Base-by-base conservation (phyloP, 257 asterid species). In the Ilex aquifolium region DNA sequence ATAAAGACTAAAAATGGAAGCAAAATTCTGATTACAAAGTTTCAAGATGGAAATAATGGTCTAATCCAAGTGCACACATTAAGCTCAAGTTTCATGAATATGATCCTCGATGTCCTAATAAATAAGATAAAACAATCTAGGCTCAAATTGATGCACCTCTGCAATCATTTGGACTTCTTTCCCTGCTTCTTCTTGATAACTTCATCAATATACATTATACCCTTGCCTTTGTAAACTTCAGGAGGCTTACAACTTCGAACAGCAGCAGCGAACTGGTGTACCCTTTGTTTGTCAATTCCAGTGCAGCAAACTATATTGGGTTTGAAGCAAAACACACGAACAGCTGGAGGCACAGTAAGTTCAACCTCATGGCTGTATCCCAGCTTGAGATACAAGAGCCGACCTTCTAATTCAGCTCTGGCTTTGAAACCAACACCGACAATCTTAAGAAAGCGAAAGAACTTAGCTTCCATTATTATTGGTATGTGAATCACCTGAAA, bases 361-460 rank as follows among this genome's bases (percentile, higher is more conserved):
- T 87, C 92, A 44, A 84, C 89, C 69, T 87, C 92, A 36, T 87
- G 93, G 69, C 92, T 84, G 44, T 84, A 87, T 32, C 95, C 93
- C 14, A 87, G 79, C 62, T 81, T 84, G 17, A 87, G 86, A 74
- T 72, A 87, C 75, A 87, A 69, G 36, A 82, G 76, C 44, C 86
- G 95, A 32, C 95, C 95, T 77, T 87, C 90, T 3, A 90, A 67
- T 79, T 82, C 88, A 13, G 92, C 95, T 67, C 95, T 73, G 36
- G 90, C 92, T 76, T 87, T 87, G 82, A 82, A 87, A 69, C 92
- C 95, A 31, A 87, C 95, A 54, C 95, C 95, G 48, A 84, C 92
- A 39, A 87, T 78, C 81, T 84, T 87, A 21, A 87, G 84, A 71
- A 76, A 80, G 14, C 82, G 82, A 57, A 79, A 80, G 77, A 83